Evolutionary conservation across 345 rosid genomes (phyloP).

Genomic region (Moringa oleifera): DNA sequence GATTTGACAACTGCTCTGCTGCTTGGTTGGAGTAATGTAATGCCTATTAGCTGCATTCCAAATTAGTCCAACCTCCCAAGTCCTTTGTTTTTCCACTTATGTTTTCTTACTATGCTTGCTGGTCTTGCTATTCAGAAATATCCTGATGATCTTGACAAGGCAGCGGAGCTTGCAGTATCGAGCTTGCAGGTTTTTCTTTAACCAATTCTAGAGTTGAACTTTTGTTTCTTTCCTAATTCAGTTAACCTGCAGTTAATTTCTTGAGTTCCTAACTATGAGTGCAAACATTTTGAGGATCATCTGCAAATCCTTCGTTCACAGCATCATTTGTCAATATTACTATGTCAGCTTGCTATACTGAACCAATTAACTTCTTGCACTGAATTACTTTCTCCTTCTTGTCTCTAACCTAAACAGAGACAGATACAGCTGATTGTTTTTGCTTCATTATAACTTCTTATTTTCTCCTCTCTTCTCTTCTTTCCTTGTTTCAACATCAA

Average conservation of each 20-base stretch:
- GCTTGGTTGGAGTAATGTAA: slow-evolving; percentile 99
- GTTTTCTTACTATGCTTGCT: neutral
- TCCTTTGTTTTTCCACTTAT: slow-evolving; percentile 1
- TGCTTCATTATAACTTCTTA: too few species aligned
- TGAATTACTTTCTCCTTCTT: too few species aligned
- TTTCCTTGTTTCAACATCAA: too few species aligned
- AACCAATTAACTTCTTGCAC: too few species aligned
- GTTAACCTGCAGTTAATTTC: too few species aligned
- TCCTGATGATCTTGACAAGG: slow-evolving; percentile 67
- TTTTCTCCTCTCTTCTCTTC: too few species aligned
- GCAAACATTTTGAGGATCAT: too few species aligned
- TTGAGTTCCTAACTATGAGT: neutral
- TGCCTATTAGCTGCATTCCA: slow-evolving; percentile 10
- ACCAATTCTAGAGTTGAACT: neutral
- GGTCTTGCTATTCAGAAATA: slow-evolving; percentile 54
- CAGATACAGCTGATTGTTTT: too few species aligned
- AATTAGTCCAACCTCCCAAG: neutral
- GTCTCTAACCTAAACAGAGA: too few species aligned
- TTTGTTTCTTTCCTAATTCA: neutral
- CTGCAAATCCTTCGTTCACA: too few species aligned
- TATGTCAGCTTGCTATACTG: too few species aligned
- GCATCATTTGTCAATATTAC: too few species aligned
- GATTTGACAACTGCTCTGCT: slow-evolving; percentile 96
- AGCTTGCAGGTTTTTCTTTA: slow-evolving; percentile 72
- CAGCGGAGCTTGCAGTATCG: slow-evolving; percentile 97